Percentiles rank a stretch among this genome's conserved stretches.
Evolutionary conservation across 1,284 basidiomycete genomes (phyloP).

Genomic region (Apiotrichum siamense): DNA sequence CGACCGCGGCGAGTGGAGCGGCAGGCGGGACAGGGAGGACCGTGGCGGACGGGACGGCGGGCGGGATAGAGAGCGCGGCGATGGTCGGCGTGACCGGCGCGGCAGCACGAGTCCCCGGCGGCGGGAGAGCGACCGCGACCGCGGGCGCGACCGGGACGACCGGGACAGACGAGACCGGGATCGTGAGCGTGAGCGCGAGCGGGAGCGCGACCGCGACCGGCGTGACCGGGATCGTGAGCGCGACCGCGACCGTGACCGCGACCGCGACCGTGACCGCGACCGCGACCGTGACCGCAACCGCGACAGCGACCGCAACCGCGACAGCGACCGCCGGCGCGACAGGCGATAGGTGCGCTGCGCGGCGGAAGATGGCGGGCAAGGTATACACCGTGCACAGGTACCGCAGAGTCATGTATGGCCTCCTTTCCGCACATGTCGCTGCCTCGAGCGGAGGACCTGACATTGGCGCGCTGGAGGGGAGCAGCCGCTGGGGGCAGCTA

Average conservation of each 20-base stretch:
- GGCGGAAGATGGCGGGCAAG: too few relatives aligned
- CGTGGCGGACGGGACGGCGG: slow-evolving; percentile 5
- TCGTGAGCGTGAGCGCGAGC: background rate
- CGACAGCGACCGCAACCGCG: background rate
- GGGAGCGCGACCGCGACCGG: background rate
- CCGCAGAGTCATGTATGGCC: background rate
- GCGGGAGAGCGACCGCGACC: slow-evolving; percentile 4
- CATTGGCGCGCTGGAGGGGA: too few relatives aligned
- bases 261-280: slow-evolving; percentile 1
- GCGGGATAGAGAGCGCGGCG: slow-evolving; percentile 1
- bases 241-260: background rate
- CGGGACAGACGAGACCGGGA: background rate
- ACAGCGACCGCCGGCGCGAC: background rate
- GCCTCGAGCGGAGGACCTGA: too few relatives aligned
- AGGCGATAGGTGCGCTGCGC: background rate
- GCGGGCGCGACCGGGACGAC: slow-evolving; percentile 5
- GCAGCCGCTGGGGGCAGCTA: too few relatives aligned
- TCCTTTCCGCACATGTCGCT: too few relatives aligned
- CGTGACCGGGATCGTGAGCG: background rate
- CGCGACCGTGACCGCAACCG: slow-evolving; percentile 1
- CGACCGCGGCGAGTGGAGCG: slow-evolving; percentile 5
- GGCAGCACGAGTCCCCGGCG: too few relatives aligned
- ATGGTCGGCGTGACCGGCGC: background rate
- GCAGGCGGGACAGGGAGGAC: background rate
- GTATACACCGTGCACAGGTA: too few relatives aligned